phyloP scores from a whole-genome alignment of 2,329 filamentous ascomycete genomes.

The Helotiales sp. region DNA sequence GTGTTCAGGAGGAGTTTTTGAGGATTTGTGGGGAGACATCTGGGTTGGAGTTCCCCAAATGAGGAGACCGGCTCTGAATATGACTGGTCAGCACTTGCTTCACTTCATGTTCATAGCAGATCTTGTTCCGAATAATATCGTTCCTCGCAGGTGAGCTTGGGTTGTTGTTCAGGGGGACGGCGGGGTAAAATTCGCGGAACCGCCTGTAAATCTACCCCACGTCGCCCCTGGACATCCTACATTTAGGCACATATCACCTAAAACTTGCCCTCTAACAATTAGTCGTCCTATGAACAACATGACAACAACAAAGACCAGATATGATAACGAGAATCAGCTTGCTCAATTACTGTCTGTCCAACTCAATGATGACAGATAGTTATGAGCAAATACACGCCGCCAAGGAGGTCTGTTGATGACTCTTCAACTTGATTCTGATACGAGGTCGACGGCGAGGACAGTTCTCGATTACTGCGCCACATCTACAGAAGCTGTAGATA shows the following conservation, averaged over 20 bases:
- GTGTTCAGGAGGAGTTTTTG: constrained; percentile 17
- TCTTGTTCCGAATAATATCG: too few relatives aligned
- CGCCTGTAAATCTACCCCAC: neutral
- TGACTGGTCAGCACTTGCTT: too few relatives aligned
- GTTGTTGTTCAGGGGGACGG: neutral
- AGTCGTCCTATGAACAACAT: neutral
- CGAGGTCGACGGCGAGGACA: neutral
- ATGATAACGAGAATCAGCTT: neutral
- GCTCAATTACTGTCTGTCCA: neutral
- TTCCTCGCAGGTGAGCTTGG: too few relatives aligned
- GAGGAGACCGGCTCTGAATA: too few relatives aligned
- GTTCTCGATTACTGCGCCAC: neutral
- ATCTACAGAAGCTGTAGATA: neutral
- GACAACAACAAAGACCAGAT: neutral
- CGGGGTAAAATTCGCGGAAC: neutral
- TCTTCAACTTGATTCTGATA: neutral
- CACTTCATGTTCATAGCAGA: too few relatives aligned
- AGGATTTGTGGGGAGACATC: constrained; percentile 19
- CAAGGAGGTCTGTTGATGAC: neutral
- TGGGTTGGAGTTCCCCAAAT: constrained; percentile 9
- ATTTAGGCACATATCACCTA: neutral
- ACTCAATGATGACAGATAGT: neutral
- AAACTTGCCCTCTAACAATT: neutral
- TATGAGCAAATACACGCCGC: neutral
- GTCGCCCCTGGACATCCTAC: neutral